Base-by-base conservation (phyloP, 352 stramenopile genomes). In the Sclerospora graminicola region DNA sequence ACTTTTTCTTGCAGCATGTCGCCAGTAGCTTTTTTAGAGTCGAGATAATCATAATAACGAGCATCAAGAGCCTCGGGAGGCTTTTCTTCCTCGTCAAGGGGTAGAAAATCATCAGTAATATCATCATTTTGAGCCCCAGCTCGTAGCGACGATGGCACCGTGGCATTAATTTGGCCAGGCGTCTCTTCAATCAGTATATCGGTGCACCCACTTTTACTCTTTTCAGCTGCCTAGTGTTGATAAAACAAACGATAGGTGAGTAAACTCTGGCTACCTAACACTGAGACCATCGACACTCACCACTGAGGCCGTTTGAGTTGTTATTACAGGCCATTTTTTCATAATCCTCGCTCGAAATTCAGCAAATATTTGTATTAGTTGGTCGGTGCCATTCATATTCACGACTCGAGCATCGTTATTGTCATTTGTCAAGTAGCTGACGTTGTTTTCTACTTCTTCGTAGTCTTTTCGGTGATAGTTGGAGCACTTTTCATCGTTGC, bases 401-500 rank as follows among this genome's bases (percentile, higher is more conserved):
- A 35, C 13, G 11, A 21, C 13, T 10, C 40, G 38, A 19, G 42
- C 26, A 27, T 60, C 36, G 14, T 35, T 13, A 31, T 37, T 16
- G 30, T 42, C 41, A 51, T 19, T 24, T 36, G 4, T 19, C 18
- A 15, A 26, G n/a, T 33, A 20, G 8, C 4, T 41, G 16, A 11
- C 6, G 26, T 54, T 38, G 0, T 19, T 35, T 0, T 23, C 33
- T 7, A 39, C 15, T 28, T 19, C 1, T 4, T 66, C 44, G 48
- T 80, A 80, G 36, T 89, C 78, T 38, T 68, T 66, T 24, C 69
- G 53, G 30, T 89, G 78, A 46, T 82, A 72, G 18, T 76, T 80
- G 0, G 54, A 54, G 33, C 78, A 89, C 31, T 75, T 83, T 2
- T 66, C 54, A 30, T 89, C 78, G 23, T 87, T 87, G 56, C 78